Evolutionary conservation across 2,329 filamentous ascomycete species (phyloP).

Genomic region (Talaromyces amestolkiae): DNA sequence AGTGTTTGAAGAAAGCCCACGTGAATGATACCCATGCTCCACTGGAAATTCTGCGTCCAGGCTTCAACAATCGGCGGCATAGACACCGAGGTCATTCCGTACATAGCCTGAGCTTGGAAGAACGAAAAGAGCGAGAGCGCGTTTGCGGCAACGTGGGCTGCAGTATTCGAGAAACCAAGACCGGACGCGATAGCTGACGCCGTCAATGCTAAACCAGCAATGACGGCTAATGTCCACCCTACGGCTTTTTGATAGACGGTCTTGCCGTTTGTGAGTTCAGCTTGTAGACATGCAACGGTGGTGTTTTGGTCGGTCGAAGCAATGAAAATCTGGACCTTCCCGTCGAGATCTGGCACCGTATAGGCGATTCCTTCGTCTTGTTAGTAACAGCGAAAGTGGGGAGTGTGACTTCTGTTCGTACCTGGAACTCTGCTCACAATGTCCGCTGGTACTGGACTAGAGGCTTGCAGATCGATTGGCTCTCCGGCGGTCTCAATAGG

Average conservation of each 20-base stretch:
- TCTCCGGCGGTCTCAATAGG: conserved; percentile 19
- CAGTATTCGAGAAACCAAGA: conserved; percentile 87
- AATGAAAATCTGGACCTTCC: conserved; percentile 77
- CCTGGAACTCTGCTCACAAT: conserved; percentile 16
- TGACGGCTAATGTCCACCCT: conserved; percentile 83
- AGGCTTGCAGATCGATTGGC: conserved; percentile 11
- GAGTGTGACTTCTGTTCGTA: not conserved
- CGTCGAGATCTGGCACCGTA: conserved; percentile 86
- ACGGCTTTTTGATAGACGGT: conserved; percentile 86
- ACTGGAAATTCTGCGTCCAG: conserved; percentile 97
- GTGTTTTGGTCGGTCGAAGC: conserved; percentile 63
- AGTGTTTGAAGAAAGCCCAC: conserved; percentile 81
- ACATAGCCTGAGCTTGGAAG: conserved; percentile 90
- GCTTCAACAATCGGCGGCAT: conserved; percentile 84
- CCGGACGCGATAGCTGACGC: conserved; percentile 87
- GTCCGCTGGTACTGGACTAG: conserved; percentile 11
- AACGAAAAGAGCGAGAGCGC: conserved; percentile 91
- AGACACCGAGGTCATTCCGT: conserved; percentile 79
- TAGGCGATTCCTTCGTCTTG: conserved; percentile 68
- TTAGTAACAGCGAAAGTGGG: not conserved
- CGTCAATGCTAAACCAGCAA: conserved; percentile 77
- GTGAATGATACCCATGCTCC: conserved; percentile 94
- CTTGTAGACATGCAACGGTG: conserved; percentile 81
- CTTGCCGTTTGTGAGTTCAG: conserved; percentile 83
- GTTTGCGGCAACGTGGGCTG: conserved; percentile 90